Evolutionary conservation across 108 stramenopile species (phyloP).

Genomic region (Seminavis robusta): DNA sequence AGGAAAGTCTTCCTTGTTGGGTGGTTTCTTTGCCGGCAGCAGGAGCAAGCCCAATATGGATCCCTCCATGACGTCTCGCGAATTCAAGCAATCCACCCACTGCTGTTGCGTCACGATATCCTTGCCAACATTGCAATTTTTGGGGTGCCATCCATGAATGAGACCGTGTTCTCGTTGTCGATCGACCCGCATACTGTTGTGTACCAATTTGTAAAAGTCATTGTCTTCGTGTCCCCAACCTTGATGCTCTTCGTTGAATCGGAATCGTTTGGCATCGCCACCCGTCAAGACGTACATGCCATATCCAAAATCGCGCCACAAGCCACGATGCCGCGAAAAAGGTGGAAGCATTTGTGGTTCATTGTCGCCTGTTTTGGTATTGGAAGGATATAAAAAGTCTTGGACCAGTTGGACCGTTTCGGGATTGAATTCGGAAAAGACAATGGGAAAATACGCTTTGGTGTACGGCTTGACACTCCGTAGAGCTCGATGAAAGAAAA

Average conservation of each 20-base stretch:
- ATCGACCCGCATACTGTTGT: not conserved
- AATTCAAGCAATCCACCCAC: too few species aligned
- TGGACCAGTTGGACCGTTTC: not conserved
- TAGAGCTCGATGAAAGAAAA: not conserved
- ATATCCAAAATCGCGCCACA: slow-evolving; percentile 19
- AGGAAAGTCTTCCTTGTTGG: too few species aligned
- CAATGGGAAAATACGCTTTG: slow-evolving; percentile 6
- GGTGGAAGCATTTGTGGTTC: too few species aligned
- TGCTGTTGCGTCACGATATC: not conserved
- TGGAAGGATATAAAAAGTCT: not conserved
- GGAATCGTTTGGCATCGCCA: slow-evolving; percentile 7
- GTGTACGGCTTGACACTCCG: not conserved
- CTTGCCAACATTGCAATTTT: not conserved
- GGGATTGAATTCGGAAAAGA: slow-evolving; percentile 5
- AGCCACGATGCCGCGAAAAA: slow-evolving; percentile 6
- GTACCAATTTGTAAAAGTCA: not conserved
- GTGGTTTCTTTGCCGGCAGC: too few species aligned
- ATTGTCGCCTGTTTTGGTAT: too few species aligned
- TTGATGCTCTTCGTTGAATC: slow-evolving; percentile 13
- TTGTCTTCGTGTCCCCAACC: slow-evolving; percentile 19
- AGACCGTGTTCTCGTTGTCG: slow-evolving; percentile 2
- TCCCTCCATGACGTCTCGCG: too few species aligned
- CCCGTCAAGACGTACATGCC: slow-evolving; percentile 25
- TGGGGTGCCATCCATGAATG: slow-evolving; percentile 6
- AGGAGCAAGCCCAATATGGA: too few species aligned